A percentile compares a stretch with the other conserved stretches of the same genome.
Conservation (phyloP, 257 asterid genomes). For the Jacaranda mimosifolia region DNA sequence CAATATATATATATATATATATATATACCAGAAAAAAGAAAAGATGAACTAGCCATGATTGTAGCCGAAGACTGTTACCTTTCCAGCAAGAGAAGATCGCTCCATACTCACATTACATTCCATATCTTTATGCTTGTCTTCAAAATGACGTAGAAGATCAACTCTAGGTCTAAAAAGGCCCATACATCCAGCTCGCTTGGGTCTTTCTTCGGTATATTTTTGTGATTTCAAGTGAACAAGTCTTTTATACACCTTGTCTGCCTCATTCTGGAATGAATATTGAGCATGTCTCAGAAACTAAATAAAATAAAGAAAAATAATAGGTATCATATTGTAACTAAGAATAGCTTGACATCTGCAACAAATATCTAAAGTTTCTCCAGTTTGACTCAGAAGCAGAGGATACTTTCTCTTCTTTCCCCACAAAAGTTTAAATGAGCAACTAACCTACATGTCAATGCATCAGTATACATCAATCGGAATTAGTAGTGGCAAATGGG, state of each 20-base stretch:
- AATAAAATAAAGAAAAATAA: constrained; percentile 12
- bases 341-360: constrained; percentile 9
- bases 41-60: constrained; percentile 15
- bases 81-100: constrained; percentile 62
- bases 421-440: constrained; percentile 6
- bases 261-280: constrained; percentile 60
- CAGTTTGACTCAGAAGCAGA: constrained; percentile 11
- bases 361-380: neutral
- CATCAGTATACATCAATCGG: neutral
- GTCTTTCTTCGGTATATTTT: constrained; percentile 48
- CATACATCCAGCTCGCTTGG: constrained; percentile 61
- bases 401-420: constrained; percentile 13
- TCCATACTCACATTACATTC: constrained; percentile 75
- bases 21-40: neutral
- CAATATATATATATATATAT: constrained; percentile 10
- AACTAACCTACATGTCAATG: constrained; percentile 13
- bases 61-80: constrained; percentile 57
- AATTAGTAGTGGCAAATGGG: no score
- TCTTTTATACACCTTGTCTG: constrained; percentile 62
- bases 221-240: constrained; percentile 62
- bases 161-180: constrained; percentile 71
- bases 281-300: constrained; percentile 38
- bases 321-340: constrained; percentile 26
- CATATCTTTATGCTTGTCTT: constrained; percentile 72
- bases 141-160: constrained; percentile 64